Evolutionary conservation across 306 rosid genomes (phyloP).

Genomic region (Morella rubra): DNA sequence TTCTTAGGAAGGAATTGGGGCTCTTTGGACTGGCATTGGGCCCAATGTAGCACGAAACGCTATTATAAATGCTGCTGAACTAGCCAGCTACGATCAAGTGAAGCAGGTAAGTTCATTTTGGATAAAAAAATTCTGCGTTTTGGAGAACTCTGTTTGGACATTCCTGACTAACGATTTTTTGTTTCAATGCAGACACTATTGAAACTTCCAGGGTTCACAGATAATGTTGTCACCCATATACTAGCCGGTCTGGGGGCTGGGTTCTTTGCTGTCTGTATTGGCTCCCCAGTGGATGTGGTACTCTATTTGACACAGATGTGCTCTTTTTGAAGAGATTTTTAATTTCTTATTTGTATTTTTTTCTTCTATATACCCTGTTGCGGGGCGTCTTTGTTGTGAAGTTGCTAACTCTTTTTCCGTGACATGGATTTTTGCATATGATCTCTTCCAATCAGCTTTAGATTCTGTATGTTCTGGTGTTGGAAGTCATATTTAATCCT

Average conservation of each 20-base stretch:
- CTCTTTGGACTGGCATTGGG: constrained; percentile 98
- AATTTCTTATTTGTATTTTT: background rate
- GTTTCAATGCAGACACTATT: constrained; percentile 69
- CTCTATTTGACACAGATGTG: constrained; percentile 20
- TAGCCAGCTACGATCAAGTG: constrained; percentile 98
- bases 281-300: constrained; percentile 99
- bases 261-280: constrained; percentile 91
- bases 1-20: constrained; percentile 75
- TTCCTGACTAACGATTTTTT: constrained; percentile 6
- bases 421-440: background rate
- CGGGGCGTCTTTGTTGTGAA: background rate
- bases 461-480: background rate
- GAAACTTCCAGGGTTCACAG: constrained; percentile 93
- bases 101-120: constrained; percentile 52
- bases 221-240: constrained; percentile 84
- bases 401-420: background rate
- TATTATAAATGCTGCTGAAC: constrained; percentile 94
- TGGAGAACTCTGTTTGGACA: constrained; percentile 1
- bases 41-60: constrained; percentile 95
- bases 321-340: background rate
- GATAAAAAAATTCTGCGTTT: constrained; percentile 7
- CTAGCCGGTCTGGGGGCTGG: constrained; percentile 96
- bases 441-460: background rate
- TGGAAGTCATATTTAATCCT: background rate
- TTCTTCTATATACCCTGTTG: background rate